Evolutionary conservation across 176 grass and related monocot genomes (phyloP).

Genomic region (Miscanthus lutarioriparius): DNA sequence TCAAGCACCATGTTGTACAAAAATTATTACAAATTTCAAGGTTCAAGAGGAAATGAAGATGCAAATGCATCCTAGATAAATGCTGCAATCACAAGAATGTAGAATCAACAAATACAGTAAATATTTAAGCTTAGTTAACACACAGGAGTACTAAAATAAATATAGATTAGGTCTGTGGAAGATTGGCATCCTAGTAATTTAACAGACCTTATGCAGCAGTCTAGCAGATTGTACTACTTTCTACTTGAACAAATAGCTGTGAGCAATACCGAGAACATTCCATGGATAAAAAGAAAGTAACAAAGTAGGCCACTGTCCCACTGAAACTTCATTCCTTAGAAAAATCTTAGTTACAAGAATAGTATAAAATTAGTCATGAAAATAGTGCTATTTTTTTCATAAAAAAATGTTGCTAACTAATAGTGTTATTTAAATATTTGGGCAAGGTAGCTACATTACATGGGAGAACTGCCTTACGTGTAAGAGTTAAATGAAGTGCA

Average conservation of each 20-base stretch:
- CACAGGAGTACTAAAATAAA: not conserved
- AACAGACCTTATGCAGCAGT: not conserved
- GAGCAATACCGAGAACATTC: not conserved
- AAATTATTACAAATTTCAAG: constrained; percentile 8
- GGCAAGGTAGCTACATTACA: not conserved
- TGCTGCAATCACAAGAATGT: too few relatives aligned
- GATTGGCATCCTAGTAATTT: not conserved
- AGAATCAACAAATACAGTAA: constrained; percentile 1
- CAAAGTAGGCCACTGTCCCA: not conserved
- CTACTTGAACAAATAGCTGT: not conserved
- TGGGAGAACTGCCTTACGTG: not conserved
- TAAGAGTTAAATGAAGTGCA: not conserved
- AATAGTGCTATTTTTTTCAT: not conserved
- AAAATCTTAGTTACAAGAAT: not conserved
- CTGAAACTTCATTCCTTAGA: not conserved
- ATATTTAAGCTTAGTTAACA: not conserved
- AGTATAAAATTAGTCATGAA: not conserved
- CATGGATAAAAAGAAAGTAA: not conserved
- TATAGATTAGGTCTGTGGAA: not conserved
- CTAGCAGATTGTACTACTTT: not conserved
- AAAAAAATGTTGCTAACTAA: not conserved
- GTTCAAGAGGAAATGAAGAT: not conserved
- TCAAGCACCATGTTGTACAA: not conserved
- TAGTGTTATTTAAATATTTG: not conserved
- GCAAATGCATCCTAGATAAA: not conserved